These are phyloP conservation scores for Apostasia shenzhenica DNA, from an alignment of 106 monocot genomes.

Conservation along the genomic window DNA sequence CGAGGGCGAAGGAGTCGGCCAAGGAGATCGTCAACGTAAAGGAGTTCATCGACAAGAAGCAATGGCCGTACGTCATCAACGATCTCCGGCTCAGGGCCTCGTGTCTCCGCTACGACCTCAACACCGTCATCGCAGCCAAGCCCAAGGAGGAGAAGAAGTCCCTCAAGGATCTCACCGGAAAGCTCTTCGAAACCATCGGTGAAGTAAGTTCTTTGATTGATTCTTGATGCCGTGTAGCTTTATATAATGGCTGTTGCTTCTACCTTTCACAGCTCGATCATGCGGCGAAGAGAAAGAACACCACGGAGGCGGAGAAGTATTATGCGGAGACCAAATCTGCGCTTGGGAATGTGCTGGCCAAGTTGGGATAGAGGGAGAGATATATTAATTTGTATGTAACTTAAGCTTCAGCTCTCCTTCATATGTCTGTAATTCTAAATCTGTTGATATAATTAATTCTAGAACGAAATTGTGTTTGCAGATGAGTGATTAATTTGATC, in stretches of 20 bases:
- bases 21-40: constrained; percentile 76
- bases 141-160: constrained; percentile 87
- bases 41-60: constrained; percentile 79
- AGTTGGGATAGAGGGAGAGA: constrained; percentile 56
- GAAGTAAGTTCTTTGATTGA: constrained; percentile 22
- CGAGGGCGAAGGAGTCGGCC: constrained; percentile 65
- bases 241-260: not conserved
- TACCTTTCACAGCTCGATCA: constrained; percentile 53
- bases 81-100: constrained; percentile 74
- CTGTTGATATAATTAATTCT: not conserved
- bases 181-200: constrained; percentile 61
- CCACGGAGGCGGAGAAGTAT: constrained; percentile 61
- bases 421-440: constrained; percentile 9
- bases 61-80: constrained; percentile 83
- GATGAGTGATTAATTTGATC: no score
- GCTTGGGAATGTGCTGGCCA: constrained; percentile 63
- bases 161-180: constrained; percentile 57
- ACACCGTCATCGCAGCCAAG: constrained; percentile 75
- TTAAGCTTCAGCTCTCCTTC: not conserved
- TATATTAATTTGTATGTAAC: not conserved
- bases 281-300: constrained; percentile 90
- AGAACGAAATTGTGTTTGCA: no score
- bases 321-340: constrained; percentile 57
- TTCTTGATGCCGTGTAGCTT: not conserved
- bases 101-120: constrained; percentile 88